Base-by-base conservation (phyloP, 176 grass and related monocot species). In the Carex pumila region DNA sequence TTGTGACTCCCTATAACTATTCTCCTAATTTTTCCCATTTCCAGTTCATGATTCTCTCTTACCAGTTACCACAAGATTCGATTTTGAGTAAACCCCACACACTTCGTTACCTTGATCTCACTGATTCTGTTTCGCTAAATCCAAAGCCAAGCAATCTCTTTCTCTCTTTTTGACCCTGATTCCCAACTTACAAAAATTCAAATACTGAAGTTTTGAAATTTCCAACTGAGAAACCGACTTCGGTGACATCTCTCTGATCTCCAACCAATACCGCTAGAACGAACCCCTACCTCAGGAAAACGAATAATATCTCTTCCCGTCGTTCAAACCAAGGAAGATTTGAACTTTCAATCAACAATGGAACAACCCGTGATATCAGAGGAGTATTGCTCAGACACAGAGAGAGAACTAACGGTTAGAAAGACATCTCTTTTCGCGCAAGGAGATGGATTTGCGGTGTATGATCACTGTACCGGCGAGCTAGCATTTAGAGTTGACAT, bases 391-490 rank as follows among this genome's bases (percentile, higher is more conserved):
- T 83, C 56, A 34, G 66, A 58, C 25, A 85, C 82, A 86, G 93
- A 94, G 60, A 65, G 88, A 87, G 91, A 94, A 89, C 86, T 99
- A 65, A 99, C 96, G 85, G 96, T 99, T 83, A 72, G 91, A 80
- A 99, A 99, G 91, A 99, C 96, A 13, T 90, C 93, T 64, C 80
- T 99, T 13, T 99, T 99, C 87, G 88, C 69, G 0, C 90, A 85
- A 0, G 93, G 93, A 1, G 96, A 99, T 82, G 93, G 96, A 1
- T 89, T 95, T 63, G 93, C 87, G 66, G 96, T 91, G 68, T 99
- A 95, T 86, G 96, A 99, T 88, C 91, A 92, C 88, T 80, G 82
- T n/a, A 93, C 85, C 2, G 96, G 96, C 0, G 89, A 67, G 41
- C 83, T 99, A 9, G 88, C 89, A 41, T 99, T 99, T 88, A 85